Base-by-base conservation (phyloP, 1,284 basidiomycete genomes). In the Apiotrichum gamsii region DNA sequence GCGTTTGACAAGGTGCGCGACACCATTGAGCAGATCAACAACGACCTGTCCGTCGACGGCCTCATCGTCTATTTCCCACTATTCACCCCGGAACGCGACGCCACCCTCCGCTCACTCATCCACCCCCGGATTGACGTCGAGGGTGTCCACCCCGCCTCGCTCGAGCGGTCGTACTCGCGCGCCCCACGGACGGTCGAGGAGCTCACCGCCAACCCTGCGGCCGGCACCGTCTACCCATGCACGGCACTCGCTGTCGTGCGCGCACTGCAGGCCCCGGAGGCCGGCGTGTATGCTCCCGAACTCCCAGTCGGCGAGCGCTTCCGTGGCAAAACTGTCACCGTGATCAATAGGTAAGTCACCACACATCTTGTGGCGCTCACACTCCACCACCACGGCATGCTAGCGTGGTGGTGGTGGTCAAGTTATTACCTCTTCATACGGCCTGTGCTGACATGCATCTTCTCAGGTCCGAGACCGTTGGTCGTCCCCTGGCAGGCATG, bases 391-490 rank as follows among this genome's bases (percentile, higher is more conserved):
- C 16, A n/a, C n/a, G n/a, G n/a, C n/a, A n/a, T n/a, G n/a, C n/a
- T n/a, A n/a, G n/a, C n/a, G n/a, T n/a, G n/a, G n/a, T n/a, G n/a
- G n/a, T n/a, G n/a, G n/a, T n/a, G n/a, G n/a, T n/a, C n/a, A n/a
- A n/a, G n/a, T n/a, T n/a, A n/a, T n/a, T n/a, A 6, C 11, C 25
- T 28, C 6, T 28, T 28, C 20, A 28, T 38, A 31, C 24, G 23
- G 28, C 14, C 58, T 16, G 32, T 21, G 31, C 35, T 52, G 18
- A 45, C 38, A n/a, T 28, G 25, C 25, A 6, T 6, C 25, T 28
- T 30, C 11, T 14, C 47, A 90, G 90, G 54, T 95, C 90, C 33
- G 94, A 97, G 70, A 94, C 97, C 18, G 94, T 97, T 18, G 94
- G 94, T 20, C 80, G 94, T 45, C 94, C 94, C 3, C 78, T 97